Evolutionary conservation across 208 protist genomes (phyloP), one percentile per base, ranked within the genome.

Genomic region (Acanthamoeba sp.): DNA sequence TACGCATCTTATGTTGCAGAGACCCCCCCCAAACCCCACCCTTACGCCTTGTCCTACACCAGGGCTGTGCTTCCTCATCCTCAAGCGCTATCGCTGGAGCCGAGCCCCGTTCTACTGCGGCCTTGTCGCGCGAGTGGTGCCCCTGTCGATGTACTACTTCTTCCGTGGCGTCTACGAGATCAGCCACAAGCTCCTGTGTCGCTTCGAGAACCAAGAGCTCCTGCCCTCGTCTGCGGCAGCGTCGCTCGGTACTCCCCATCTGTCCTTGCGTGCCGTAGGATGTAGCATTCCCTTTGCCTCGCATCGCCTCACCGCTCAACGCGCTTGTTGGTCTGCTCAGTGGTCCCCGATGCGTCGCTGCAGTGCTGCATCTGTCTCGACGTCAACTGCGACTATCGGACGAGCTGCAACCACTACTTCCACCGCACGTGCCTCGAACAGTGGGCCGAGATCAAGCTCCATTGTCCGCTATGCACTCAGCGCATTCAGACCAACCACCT

Each of bases 321-420:
- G 34, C 73, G 9, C 73, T 84, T 84, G 9, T 16, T 50, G 45
- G 4, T 50, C 9, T 50, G 9, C 45, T 50, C 45, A 16, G 45
- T 50, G 12, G 45, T 50, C 45, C 40, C 80, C 16, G 69, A 80
- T 42, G 69, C 69, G 20, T 45, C 69, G 10, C 12, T 80, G 45
- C 80, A 88, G 32, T 88, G 80, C 27, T 88, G 80, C 45, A 88
- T 88, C 80, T 88, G 80, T 59, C 34, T 88, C 38, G 80, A 88
- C 34, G n/a, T 88, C n/a, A 36, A 36, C 22, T 88, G 80, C 45
- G 80, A 88, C 80, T 88, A 64, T 40, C 40, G 45, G 38, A 88
- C 80, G 7, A 62, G 50, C n/a, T 88, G 80, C 34, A 52, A 62
- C 29, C 80, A 88, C 45, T 38, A 62, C 45, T 88, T 88, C 80